A percentile compares a stretch with the other conserved stretches of the same genome.
phyloP scores from a whole-genome alignment of 1,139 yeast genomes.

The Debaryomyces fabryi region DNA sequence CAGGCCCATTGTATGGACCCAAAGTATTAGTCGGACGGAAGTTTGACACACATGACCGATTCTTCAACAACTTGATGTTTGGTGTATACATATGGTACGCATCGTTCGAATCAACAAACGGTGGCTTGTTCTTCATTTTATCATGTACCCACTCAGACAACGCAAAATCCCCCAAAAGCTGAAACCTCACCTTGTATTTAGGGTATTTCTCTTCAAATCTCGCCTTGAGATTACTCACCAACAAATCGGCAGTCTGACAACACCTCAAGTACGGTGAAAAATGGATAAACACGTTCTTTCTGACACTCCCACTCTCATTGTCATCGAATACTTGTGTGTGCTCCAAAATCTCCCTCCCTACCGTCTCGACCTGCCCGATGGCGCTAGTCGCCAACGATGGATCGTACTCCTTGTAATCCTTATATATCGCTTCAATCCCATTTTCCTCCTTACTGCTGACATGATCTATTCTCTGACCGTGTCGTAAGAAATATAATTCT shows the following conservation, averaged over 20 bases:
- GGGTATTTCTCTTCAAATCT: conserved; percentile 29
- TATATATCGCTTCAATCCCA: conserved; percentile 29
- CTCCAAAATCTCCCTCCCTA: conserved; percentile 32
- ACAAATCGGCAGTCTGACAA: conserved; percentile 48
- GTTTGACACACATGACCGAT: conserved; percentile 41
- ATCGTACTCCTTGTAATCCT: conserved; percentile 40
- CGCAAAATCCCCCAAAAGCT: conserved; percentile 50
- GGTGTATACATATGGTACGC: conserved; percentile 54
- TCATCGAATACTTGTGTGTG: conserved; percentile 29
- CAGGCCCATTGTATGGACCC: conserved; percentile 52
- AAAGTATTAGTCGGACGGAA: conserved; percentile 50
- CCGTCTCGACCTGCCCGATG: conserved; percentile 30
- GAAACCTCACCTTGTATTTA: conserved; percentile 40
- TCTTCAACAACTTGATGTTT: conserved; percentile 40
- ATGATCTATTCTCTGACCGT: conserved; percentile 49
- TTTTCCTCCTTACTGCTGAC: conserved; percentile 28
- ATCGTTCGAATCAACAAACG: conserved; percentile 47
- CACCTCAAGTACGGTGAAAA: conserved; percentile 50
- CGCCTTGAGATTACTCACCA: conserved; percentile 35
- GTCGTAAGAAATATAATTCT: conserved; percentile 50
- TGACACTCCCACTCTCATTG: conserved; percentile 14
- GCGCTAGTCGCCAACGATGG: conserved; percentile 42
- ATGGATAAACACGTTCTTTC: conserved; percentile 45
- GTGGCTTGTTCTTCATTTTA: conserved; percentile 47
- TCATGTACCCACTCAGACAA: conserved; percentile 53